A percentile compares a stretch with the other conserved stretches of the same genome.
Evolutionary conservation across 176 grass and related monocot genomes (phyloP).

Genomic region (Avena eriantha): DNA sequence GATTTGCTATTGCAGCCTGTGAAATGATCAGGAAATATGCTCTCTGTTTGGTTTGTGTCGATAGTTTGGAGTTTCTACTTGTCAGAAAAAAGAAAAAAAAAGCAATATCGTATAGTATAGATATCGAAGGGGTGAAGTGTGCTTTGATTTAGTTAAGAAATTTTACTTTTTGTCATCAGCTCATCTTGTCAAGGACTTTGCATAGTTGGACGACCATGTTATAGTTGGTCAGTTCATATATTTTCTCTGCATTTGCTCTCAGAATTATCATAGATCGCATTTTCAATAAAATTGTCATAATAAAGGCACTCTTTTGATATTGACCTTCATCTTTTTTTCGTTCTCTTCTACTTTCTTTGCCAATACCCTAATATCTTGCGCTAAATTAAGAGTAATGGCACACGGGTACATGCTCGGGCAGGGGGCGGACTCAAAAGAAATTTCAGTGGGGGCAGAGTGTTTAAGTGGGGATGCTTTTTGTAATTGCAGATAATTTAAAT

Average conservation of each 20-base stretch:
- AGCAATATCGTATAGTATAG: neutral
- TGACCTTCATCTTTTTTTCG: neutral
- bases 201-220: neutral
- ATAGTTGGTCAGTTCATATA: neutral
- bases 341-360: neutral
- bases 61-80: constrained; percentile 18
- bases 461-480: neutral
- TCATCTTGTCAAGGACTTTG: constrained; percentile 1
- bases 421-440: neutral
- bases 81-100: neutral
- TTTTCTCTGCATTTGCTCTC: neutral
- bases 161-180: constrained; percentile 4
- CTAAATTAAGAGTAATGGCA: neutral
- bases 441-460: neutral
- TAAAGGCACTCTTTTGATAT: too few species aligned
- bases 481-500: neutral
- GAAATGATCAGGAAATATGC: neutral
- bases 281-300: neutral
- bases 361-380: neutral
- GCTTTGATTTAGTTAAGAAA: constrained; percentile 35
- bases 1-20: constrained; percentile 7
- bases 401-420: neutral
- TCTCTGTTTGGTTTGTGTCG: constrained; percentile 21
- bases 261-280: neutral
- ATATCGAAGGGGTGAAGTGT: constrained; percentile 35